Evolutionary conservation across 164 flowering plant species (phyloP).

Genomic region (Houttuynia cordata): DNA sequence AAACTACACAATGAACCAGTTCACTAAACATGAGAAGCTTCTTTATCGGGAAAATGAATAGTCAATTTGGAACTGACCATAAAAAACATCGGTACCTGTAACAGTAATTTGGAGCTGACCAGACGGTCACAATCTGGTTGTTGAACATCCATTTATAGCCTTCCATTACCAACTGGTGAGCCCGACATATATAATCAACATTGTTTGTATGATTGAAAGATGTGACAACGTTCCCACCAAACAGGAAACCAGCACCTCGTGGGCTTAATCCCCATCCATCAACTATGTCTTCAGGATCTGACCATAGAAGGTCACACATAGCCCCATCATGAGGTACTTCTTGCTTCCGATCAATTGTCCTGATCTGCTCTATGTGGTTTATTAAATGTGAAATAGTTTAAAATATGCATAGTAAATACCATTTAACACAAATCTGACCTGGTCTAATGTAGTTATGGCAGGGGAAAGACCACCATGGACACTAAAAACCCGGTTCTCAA

Average conservation of each 20-base stretch:
- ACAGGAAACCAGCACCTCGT: conserved; percentile 95
- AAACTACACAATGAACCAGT: too few relatives aligned
- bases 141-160: conserved; percentile 99
- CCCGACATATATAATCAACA: conserved; percentile 91
- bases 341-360: conserved; percentile 92
- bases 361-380: conserved; percentile 39
- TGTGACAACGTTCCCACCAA: conserved; percentile 83
- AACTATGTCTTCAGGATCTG: conserved; percentile 96
- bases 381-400: background rate
- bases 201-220: conserved; percentile 81
- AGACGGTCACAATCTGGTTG: conserved; percentile 91
- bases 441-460: conserved; percentile 80
- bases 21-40: too few relatives aligned
- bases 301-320: conserved; percentile 99
- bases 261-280: conserved; percentile 99
- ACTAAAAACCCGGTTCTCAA: conserved; percentile 84
- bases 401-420: background rate
- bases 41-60: too few relatives aligned
- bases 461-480: conserved; percentile 99
- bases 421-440: conserved; percentile 34
- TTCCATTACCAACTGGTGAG: conserved; percentile 99
- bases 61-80: background rate
- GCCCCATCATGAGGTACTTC: conserved; percentile 99
- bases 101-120: conserved; percentile 99
- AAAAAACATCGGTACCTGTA: conserved; percentile 46